phyloP scores from a whole-genome alignment of 371 early-diverging fungal genomes.

The Zychaea mexicana region DNA sequence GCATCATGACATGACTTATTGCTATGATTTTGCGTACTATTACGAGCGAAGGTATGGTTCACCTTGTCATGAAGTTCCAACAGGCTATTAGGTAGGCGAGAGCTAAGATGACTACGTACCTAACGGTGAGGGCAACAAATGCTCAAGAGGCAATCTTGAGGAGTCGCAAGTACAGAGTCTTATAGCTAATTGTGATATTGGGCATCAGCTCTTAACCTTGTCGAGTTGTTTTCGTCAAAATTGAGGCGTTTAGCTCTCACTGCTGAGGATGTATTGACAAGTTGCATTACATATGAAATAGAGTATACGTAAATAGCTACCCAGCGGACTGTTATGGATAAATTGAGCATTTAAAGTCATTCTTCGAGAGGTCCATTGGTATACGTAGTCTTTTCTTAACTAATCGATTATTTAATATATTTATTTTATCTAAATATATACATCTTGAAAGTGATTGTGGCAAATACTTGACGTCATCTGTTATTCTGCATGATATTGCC shows the following conservation, averaged over 20 bases:
- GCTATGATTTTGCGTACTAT: no score
- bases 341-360: neutral
- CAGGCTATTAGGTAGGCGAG: neutral
- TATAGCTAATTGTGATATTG: neutral
- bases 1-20: neutral
- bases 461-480: neutral
- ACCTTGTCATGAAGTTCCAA: no score
- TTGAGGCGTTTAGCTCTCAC: neutral
- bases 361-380: neutral
- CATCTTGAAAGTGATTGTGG: no score
- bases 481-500: no score
- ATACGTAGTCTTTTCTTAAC: neutral
- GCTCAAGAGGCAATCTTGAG: neutral
- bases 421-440: no score
- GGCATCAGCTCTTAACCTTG: neutral
- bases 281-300: neutral
- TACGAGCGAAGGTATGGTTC: no score
- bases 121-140: neutral
- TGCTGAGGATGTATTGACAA: neutral
- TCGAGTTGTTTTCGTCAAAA: conserved; percentile 3
- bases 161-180: neutral
- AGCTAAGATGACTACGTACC: conserved; percentile 5
- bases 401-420: no score
- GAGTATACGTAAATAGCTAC: neutral
- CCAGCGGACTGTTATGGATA: neutral